Base-by-base conservation (phyloP, 495 filamentous ascomycete species). In the Aspergillus heteromorphus region DNA sequence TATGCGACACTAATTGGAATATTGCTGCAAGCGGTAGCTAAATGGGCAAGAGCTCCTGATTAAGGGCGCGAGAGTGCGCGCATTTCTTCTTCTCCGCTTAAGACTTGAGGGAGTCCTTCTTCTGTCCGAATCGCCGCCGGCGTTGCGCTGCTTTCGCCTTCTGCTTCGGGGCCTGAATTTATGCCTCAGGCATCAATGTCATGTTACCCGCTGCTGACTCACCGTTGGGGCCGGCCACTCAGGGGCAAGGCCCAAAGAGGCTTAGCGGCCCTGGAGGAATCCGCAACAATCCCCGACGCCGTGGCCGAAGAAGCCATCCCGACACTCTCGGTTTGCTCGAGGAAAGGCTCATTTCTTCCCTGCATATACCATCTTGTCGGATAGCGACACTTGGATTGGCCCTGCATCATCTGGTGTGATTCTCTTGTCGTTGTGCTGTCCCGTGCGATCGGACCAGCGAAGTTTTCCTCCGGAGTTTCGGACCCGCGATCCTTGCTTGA, bases 401-500 rank as follows among this genome's bases (percentile, higher is more conserved):
- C 16, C 2, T 16, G 11, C 23, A 16, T 5, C 17, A 23, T 29
- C n/a, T 13, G 27, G 14, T 47, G 43, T n/a, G 23, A 14, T 38
- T n/a, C 8, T 14, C 8, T 47, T 13, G 23, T 29, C 11, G 11
- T 23, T 38, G 23, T 47, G 30, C 38, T 50, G 14, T 18, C 17
- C 45, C 19, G 11, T 47, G 20, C 14, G 16, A 23, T 45, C 13
- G 19, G 34, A 16, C 9, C 23, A 43, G 31, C 30, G 49, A 55
- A 42, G 56, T 55, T 47, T 54, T 49, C 40, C 30, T 54, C 58
- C 53, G 62, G 58, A 45, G 57, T 49, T 29, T 49, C 62, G 53
- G 62, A 58, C 51, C 55, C 57, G 58, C 38, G 42, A 38, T 53
- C 27, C 56, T 42, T 58, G 36, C 42, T 36, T 48, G 53, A 48